These are phyloP conservation scores for Pythium rhizo-oryzae DNA, from an alignment of 352 stramenopile genomes.

Conservation along the genomic window DNA sequence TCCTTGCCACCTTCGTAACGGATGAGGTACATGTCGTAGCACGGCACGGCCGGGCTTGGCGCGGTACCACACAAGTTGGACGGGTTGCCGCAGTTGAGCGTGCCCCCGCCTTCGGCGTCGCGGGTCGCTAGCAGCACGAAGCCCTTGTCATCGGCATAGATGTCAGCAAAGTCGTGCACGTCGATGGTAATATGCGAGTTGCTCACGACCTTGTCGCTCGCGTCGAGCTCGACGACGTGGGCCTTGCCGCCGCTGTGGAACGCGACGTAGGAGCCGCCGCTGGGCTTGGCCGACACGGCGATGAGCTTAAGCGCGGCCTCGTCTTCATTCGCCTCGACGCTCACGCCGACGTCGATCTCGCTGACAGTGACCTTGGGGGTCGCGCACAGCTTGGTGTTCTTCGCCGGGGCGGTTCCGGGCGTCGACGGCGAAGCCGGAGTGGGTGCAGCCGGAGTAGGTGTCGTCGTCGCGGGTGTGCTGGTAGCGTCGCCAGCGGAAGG, in stretches of 20 bases:
- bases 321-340: slow-evolving; percentile 48
- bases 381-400: slow-evolving; percentile 44
- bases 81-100: slow-evolving; percentile 60
- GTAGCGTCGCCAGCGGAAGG: not conserved
- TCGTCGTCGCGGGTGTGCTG: slow-evolving; percentile 4
- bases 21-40: slow-evolving; percentile 68
- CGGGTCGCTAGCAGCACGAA: slow-evolving; percentile 59
- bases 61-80: slow-evolving; percentile 52
- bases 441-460: not conserved
- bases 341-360: slow-evolving; percentile 42
- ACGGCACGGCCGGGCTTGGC: slow-evolving; percentile 41
- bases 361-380: slow-evolving; percentile 43
- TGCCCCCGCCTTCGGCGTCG: slow-evolving; percentile 51
- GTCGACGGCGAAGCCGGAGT: slow-evolving; percentile 14
- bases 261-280: slow-evolving; percentile 47
- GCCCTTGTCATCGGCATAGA: slow-evolving; percentile 54
- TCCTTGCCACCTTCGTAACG: slow-evolving; percentile 55
- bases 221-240: slow-evolving; percentile 52
- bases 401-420: not conserved
- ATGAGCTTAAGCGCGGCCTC: slow-evolving; percentile 53
- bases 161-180: slow-evolving; percentile 58
- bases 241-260: slow-evolving; percentile 55
- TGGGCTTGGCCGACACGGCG: slow-evolving; percentile 45
- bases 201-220: slow-evolving; percentile 46
- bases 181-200: slow-evolving; percentile 35